A percentile compares a stretch with the other conserved stretches of the same genome.
Conservation (phyloP, 2,329 filamentous ascomycete genomes). For the Trichoderma cornu-damae region DNA sequence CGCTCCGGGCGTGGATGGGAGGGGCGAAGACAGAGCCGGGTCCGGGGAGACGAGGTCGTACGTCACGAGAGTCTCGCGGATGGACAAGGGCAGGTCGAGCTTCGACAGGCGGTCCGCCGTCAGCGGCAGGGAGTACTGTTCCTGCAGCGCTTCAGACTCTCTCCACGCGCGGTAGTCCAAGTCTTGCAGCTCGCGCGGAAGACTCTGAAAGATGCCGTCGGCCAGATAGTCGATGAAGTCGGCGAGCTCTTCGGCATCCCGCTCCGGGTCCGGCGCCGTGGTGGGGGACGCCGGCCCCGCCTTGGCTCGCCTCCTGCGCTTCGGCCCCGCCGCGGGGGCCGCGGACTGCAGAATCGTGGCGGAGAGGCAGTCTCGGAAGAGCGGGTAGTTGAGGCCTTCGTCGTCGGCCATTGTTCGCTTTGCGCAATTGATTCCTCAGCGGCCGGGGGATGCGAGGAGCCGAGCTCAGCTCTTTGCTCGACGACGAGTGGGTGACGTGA, state of each 20-base stretch:
- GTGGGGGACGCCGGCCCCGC: constrained; percentile 18
- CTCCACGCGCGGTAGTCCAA: constrained; percentile 55
- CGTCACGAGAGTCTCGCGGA: constrained; percentile 61
- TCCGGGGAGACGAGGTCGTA: constrained; percentile 57
- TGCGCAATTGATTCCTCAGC: neutral
- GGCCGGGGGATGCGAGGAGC: neutral
- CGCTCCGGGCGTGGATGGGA: constrained; percentile 39
- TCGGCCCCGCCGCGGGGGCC: constrained; percentile 40
- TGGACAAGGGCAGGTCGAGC: constrained; percentile 48
- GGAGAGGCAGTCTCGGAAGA: constrained; percentile 71
- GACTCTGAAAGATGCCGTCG: constrained; percentile 58
- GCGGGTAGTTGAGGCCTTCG: constrained; percentile 39
- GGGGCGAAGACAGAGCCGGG: constrained; percentile 29
- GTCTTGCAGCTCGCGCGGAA: constrained; percentile 57
- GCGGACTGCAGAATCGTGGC: constrained; percentile 61
- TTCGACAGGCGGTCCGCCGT: constrained; percentile 47
- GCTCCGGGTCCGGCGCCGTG: constrained; percentile 18
- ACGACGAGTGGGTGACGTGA: constrained; percentile 11
- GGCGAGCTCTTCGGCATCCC: constrained; percentile 60
- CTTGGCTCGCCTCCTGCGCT: constrained; percentile 39
- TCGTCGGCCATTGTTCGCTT: constrained; percentile 16
- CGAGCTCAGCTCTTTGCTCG: neutral
- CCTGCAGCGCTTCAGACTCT: constrained; percentile 40
- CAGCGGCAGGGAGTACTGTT: constrained; percentile 54
- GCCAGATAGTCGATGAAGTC: constrained; percentile 82